Evolutionary conservation across 225 moss, liverwort and hornwort genomes (phyloP).

Genomic region (Thuidium tamariscinum): DNA sequence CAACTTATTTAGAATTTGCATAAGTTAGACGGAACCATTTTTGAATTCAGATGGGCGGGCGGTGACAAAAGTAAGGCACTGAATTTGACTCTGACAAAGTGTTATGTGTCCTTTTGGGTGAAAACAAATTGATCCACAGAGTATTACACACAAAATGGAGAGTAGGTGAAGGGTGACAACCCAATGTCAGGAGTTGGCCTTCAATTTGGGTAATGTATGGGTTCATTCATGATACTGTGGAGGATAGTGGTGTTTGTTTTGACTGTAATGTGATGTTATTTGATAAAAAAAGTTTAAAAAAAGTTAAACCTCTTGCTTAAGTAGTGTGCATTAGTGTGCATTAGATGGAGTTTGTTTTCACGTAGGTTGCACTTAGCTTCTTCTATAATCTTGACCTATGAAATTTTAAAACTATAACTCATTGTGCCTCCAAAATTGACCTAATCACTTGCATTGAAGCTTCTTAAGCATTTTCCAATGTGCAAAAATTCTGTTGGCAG

Average conservation of each 20-base stretch:
- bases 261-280: neutral
- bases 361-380: neutral
- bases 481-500: neutral
- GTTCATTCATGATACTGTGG: neutral
- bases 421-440: neutral
- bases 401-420: neutral
- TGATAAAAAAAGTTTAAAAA: neutral
- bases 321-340: neutral
- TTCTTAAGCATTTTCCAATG: neutral
- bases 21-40: neutral
- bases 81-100: neutral
- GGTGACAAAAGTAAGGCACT: neutral
- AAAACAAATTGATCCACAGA: neutral
- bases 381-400: neutral
- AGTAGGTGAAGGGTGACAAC: neutral
- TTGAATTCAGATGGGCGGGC: neutral
- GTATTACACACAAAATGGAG: neutral
- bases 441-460: neutral
- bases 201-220: neutral
- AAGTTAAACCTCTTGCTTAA: neutral
- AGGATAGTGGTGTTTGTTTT: neutral
- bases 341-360: no score
- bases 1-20: neutral
- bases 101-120: neutral
- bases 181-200: no score